Base-by-base conservation (phyloP, 768 basidiomycete genomes). In the Amanita inopinata region DNA sequence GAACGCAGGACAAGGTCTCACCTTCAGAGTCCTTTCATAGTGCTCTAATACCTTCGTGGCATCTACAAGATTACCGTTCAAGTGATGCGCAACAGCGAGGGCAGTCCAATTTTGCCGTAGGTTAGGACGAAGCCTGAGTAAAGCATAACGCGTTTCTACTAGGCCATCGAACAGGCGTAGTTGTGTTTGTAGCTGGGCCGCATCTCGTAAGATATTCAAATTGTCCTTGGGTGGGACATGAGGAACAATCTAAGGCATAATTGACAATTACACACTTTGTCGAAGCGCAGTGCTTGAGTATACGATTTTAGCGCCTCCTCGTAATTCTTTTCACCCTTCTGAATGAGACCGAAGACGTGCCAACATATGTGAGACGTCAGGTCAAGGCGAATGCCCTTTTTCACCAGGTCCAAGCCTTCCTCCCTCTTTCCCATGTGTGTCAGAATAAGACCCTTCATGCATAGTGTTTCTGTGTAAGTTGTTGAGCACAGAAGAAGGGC, bases 261-360 rank as follows among this genome's bases (percentile, higher is more conserved):
- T 46, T 4, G 24, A 33, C 11, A 35, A 18, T 33, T 11, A 57
- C 74, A 51, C 53, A 94, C 93, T 66, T 83, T 83, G 65, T 98
- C 96, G 54, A 86, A 87, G 47, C 75, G 74, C 50, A 93, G 66
- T 2, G 93, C 94, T 65, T 89, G 85, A 1, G 74, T 78, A 61
- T 97, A 98, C 18, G 91, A 92, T 54, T 91, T 87, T 53, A 90
- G 70, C 0, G 96, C 92, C 54, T 93, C 91, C 50, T 89, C 88
- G 53, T 90, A 97, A 56, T 94, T 90, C 62, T 86, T 92, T 59
- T 96, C 87, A 6, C 83, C 83, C 60, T 94, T 90, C 59, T 92
- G 86, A 15, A 96, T 79, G 54, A 99, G 82, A 19, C 91, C 96
- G 58, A 90, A 86, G 50, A 98, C 94, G 62, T 99, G 96, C 93